Base-by-base conservation (phyloP, 805 yeast genomes). In the Zygosaccharomyces lentus region DNA sequence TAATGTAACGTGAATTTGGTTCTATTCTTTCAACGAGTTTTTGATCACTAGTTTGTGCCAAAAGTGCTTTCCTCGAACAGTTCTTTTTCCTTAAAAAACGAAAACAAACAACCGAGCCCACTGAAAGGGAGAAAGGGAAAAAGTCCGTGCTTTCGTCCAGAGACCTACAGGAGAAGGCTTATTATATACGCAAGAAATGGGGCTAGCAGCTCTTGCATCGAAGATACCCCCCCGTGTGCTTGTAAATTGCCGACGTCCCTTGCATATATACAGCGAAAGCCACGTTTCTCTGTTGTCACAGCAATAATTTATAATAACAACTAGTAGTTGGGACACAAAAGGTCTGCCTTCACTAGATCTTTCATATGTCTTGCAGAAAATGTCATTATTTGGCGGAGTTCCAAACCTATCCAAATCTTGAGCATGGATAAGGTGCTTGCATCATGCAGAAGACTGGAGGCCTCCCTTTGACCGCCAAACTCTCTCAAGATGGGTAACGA, bases 371-470 rank as follows among this genome's bases (percentile, higher is more conserved):
- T 86, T 9, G 88, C 77, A 2, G 96, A 84, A 16, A 95, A 87
- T 53, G 75, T 81, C 64, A 91, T 81, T 57, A 90, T 81, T 63
- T 86, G 93, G 59, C 97, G 77, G 3, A 87, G 84, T 67, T 91
- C 98, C 31, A 91, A 70, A 0, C 95, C 90, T 42, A 87, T 58
- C 97, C 97, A 91, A 9, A 91, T 88, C 62, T 87, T 86, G 47
- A 87, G 68, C 96, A 91, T 87, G 17, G 86, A 81, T 24, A 86
- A 51, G n/a, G 81, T 75, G 52, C 82, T 81, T 35, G 75, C 76
- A 61, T 75, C 75, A 52, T 71, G 69, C 44, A 80, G 63, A 16
- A 83, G 68, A 49, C 79, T 73, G 53, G 78, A 70, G 4, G 85
- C 83, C 51, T 85, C 91, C 54, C 78, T 77, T n/a, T 53, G 58